Conservation (phyloP, 179 eudicot genomes). For the Spinacia oleracea region DNA sequence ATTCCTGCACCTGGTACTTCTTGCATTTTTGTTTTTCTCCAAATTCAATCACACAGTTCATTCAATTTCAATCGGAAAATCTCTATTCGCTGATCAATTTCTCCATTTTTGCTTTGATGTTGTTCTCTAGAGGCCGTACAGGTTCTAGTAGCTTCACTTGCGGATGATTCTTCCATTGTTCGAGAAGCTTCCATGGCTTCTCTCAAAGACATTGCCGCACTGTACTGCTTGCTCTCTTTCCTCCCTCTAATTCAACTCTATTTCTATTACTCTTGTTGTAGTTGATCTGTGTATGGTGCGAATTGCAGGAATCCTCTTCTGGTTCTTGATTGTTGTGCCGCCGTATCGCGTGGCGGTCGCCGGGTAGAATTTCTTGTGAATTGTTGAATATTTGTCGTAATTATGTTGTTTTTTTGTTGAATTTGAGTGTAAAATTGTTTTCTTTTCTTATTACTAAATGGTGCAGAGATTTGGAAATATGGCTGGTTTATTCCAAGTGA, state of each 20-base stretch:
- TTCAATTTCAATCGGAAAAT: background rate
- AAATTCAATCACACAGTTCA: background rate
- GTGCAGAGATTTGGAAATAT: constrained; percentile 81
- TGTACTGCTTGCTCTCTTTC: constrained; percentile 46
- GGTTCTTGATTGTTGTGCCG: constrained; percentile 87
- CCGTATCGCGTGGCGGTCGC: constrained; percentile 88
- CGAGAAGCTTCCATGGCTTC: constrained; percentile 85
- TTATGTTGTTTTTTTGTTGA: constrained; percentile 1
- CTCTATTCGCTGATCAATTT: background rate
- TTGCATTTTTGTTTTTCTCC: background rate
- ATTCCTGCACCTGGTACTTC: constrained; percentile 77
- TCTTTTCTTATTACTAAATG: background rate
- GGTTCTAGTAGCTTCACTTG: constrained; percentile 65
- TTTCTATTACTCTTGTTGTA: background rate
- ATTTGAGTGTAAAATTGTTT: background rate
- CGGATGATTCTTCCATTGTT: constrained; percentile 79
- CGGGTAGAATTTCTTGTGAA: constrained; percentile 46
- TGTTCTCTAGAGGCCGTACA: constrained; percentile 72
- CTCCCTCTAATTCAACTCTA: background rate
- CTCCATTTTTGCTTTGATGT: background rate
- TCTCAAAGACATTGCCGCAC: constrained; percentile 65
- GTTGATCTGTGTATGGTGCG: background rate
- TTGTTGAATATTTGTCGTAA: background rate
- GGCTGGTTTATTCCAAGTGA: constrained; percentile 89
- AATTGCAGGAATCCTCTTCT: constrained; percentile 78